Base-by-base conservation (phyloP, 495 filamentous ascomycete genomes). In the Penicillium flavigenum region DNA sequence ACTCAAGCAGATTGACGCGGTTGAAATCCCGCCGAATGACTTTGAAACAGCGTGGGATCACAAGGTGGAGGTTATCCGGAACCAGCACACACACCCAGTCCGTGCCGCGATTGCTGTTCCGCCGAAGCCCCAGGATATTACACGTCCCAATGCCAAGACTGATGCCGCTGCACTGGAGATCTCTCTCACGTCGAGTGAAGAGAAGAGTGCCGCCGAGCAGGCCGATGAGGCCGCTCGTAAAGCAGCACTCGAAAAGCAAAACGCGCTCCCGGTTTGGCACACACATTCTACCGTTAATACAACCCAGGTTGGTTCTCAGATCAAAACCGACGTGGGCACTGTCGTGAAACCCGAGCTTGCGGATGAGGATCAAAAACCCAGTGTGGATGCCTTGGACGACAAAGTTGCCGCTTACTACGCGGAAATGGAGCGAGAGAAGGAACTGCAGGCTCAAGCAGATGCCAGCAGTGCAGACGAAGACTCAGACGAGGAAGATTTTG, bases 241-340 rank as follows among this genome's bases (percentile, higher is more conserved):
- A 63, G 90, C 89, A 51, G 82, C 83, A 47, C 69, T 93, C 57
- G 87, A 88, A 46, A 80, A 83, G 61, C 89, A 96, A 71, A 99
- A 99, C 59, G 85, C 84, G 5, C 75, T 99, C 38, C 94, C 94
- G 0, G 79, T 86, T 11, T 97, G 95, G 91, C 92, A 96, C 66
- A 89, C 88, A 2, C 85, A 90, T 46, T 91, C 86, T 45, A 96
- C 93, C 2, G 89, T 99, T 34, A 72, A 74, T 32, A 67, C 68
- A 3, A 42, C 48, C 16, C 58, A 63, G 6, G 63, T 60, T 27
- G 72, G 56, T 36, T 52, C 54, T 9, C 47, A 51, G 19, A 26
- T 67, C 49, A 78, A 79, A 65, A 60, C 36, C n/a, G 77, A 80
- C 24, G 36, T 57, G 3, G 76, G 72, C 24, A 43, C 66, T 2